Base-by-base conservation (phyloP, 495 filamentous ascomycete species). In the Aspergillus ostianus region DNA sequence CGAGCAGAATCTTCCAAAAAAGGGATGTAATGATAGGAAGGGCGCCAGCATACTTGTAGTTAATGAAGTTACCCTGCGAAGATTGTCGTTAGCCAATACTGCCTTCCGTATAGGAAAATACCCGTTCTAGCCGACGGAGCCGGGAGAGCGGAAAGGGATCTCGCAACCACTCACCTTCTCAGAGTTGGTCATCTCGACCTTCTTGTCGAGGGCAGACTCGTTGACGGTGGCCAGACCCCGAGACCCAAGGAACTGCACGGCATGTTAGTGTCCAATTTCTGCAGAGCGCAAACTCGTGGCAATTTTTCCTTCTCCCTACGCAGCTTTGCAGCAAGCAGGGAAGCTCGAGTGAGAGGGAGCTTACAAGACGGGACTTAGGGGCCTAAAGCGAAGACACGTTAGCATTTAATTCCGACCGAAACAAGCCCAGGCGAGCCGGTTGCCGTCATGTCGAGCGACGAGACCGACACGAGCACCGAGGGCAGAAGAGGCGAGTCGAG, bases 161-260 rank as follows among this genome's bases (percentile, higher is more conserved):
- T 46, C 29, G 55, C 47, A 49, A 50, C 61, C 46, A 68, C 75
- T 69, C 66, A 84, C 83, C 78, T 87, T 89, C 74, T 90, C 88
- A 75, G 79, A 84, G 67, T 85, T 88, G 78, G 78, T 87, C 88
- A 91, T 91, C 77, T 90, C 88, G 73, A 91, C 88, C 84, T 90
- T 90, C 76, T 85, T 82, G 75, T 80, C 80, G 57, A 91, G 84
- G 57, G 87, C 82, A 68, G 80, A 74, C 73, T 86, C 82, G 67
- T 70, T 75, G 67, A 84, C 80, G 70, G 87, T 87, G 59, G 87
- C 87, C 64, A 88, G 69, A 67, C 80, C 78, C 66, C 85, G 81
- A 65, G 77, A 64, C 66, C 74, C 76, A 67, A 77, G 69, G 55
- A 78, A 60, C 82, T 85, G 65, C 56, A 64, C 47, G 36, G 23